phyloP scores from a whole-genome alignment of 179 eudicot genomes.

The Vitellaria paradoxa region DNA sequence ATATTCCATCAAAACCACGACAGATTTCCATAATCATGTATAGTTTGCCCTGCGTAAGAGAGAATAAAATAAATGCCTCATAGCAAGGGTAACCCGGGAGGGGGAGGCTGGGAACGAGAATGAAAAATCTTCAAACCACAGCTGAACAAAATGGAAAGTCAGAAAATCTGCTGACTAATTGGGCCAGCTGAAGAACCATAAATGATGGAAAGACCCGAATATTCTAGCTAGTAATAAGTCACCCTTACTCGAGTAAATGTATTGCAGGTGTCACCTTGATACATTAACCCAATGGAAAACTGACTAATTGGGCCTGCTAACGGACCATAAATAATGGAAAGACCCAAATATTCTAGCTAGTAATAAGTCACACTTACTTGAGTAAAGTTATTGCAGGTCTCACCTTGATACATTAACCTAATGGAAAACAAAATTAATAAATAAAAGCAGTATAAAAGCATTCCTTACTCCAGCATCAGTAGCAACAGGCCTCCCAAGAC shows the following conservation, averaged over 20 bases:
- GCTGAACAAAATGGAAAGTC: neutral
- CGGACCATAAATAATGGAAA: neutral
- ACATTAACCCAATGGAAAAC: neutral
- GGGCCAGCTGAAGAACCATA: neutral
- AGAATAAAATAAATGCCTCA: neutral
- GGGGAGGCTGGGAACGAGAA: neutral
- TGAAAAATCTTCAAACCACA: neutral
- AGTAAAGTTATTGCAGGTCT: neutral
- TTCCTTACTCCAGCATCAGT: conserved; percentile 85
- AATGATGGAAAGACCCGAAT: neutral
- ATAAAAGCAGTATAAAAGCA: neutral
- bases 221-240: neutral
- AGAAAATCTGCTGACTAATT: neutral
- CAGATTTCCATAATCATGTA: conserved; percentile 92
- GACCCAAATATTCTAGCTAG: neutral
- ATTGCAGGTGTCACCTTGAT: neutral
- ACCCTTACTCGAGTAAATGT: neutral
- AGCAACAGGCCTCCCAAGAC: conserved; percentile 88
- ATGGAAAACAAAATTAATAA: neutral
- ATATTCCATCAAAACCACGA: conserved; percentile 78
- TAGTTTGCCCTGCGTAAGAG: conserved; percentile 62
- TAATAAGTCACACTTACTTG: neutral
- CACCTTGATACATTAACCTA: neutral
- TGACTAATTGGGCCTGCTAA: neutral
- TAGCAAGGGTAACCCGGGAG: neutral